Conservation (phyloP, 164 flowering plant genomes). For the Dillenia turbinata region DNA sequence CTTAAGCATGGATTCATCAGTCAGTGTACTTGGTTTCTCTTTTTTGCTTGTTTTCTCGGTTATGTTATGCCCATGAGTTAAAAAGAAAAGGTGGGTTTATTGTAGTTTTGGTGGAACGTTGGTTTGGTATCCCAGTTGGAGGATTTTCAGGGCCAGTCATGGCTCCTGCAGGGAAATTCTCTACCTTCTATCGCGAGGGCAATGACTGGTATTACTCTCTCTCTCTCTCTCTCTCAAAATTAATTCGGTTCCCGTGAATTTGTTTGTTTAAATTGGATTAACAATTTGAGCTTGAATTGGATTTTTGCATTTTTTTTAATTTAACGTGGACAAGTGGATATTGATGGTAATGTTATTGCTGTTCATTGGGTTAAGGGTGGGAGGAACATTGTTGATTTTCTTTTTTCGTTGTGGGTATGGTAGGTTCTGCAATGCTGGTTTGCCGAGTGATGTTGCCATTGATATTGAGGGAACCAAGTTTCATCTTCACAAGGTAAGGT, state of each 20-base stretch:
- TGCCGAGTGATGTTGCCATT: slow-evolving; percentile 69
- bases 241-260: not conserved
- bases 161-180: slow-evolving; percentile 47
- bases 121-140: not conserved
- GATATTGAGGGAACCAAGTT: slow-evolving; percentile 51
- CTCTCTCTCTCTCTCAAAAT: not conserved
- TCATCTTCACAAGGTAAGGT: slow-evolving; percentile 81
- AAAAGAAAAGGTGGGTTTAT: too few species aligned
- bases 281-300: not conserved
- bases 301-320: not conserved
- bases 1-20: slow-evolving; percentile 4
- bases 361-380: not conserved
- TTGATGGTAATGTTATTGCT: not conserved
- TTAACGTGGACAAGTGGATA: not conserved
- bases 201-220: slow-evolving; percentile 44
- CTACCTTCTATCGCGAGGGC: slow-evolving; percentile 46
- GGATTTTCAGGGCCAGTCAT: slow-evolving; percentile 15
- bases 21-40: not conserved
- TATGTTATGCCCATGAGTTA: not conserved
- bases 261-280: not conserved
- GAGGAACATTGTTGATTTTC: not conserved
- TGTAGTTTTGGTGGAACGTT: not conserved
- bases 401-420: not conserved
- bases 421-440: slow-evolving; percentile 75
- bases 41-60: not conserved